Percentiles rank a stretch among this genome's conserved stretches.
Evolutionary conservation across 2,329 filamentous ascomycete species (phyloP).

Genomic region (Nakataea oryzae): DNA sequence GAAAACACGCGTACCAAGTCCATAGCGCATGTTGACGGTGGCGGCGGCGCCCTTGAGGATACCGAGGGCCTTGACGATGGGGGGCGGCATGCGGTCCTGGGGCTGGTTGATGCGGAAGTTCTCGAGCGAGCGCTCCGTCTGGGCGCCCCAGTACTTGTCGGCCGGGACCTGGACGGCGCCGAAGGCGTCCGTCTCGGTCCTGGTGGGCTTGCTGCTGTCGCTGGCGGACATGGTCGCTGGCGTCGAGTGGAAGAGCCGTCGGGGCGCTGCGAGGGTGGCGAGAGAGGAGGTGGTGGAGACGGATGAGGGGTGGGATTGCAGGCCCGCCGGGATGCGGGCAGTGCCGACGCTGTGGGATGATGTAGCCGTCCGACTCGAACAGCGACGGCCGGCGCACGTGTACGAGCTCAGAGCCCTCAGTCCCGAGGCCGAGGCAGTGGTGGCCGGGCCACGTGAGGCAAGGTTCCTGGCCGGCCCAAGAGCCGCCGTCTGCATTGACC

Average conservation of each 20-base stretch:
- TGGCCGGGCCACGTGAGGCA: background rate
- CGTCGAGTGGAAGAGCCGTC: conserved; percentile 1
- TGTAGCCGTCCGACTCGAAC: background rate
- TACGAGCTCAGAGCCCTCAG: background rate
- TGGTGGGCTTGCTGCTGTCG: conserved; percentile 29
- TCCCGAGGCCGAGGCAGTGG: background rate
- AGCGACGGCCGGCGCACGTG: background rate
- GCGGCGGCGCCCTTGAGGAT: conserved; percentile 96
- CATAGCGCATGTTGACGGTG: conserved; percentile 89
- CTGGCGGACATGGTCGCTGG: conserved; percentile 1
- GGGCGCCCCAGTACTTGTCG: conserved; percentile 97
- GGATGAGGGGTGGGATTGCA: background rate
- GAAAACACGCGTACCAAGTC: conserved; percentile 53
- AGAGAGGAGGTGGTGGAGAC: background rate
- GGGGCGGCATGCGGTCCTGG: conserved; percentile 93
- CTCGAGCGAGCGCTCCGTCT: conserved; percentile 89
- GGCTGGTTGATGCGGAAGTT: conserved; percentile 99
- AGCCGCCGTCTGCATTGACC: background rate
- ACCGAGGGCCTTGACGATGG: conserved; percentile 86
- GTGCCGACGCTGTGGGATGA: background rate
- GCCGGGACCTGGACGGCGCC: conserved; percentile 85
- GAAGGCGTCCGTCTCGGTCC: conserved; percentile 95
- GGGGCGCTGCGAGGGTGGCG: background rate
- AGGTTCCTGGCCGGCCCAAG: background rate
- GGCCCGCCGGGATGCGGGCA: background rate